A percentile compares a stretch with the other conserved stretches of the same genome.
These are phyloP conservation scores for Mariannaea elegans DNA, from an alignment of 2,329 filamentous ascomycete genomes.

Conservation along the genomic window DNA sequence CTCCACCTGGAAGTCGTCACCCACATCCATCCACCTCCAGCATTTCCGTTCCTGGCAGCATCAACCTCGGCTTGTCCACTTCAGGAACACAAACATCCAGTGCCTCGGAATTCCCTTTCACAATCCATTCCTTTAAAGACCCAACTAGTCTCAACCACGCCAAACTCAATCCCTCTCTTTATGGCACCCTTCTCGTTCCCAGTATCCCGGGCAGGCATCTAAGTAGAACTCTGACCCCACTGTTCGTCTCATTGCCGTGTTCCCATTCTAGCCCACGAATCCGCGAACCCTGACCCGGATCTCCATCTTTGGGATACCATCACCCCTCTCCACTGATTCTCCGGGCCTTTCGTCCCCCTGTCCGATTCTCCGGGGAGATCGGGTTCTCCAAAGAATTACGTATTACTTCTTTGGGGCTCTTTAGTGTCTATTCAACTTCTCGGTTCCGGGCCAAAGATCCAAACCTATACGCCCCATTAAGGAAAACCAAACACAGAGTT, in stretches of 20 bases:
- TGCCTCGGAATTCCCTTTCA: conserved; percentile 26
- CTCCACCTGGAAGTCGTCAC: too few relatives aligned
- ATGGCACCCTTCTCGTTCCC: not conserved
- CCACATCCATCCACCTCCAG: too few relatives aligned
- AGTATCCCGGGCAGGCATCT: conserved; percentile 17
- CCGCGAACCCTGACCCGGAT: not conserved
- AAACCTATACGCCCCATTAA: not conserved
- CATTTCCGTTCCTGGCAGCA: too few relatives aligned
- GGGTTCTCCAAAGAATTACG: not conserved
- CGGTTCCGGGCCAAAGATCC: not conserved
- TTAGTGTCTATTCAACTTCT: not conserved
- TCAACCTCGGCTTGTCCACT: conserved; percentile 37
- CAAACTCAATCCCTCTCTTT: not conserved
- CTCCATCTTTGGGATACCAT: too few relatives aligned
- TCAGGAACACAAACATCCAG: conserved; percentile 16
- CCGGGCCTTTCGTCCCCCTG: conserved; percentile 16
- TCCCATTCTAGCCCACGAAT: too few relatives aligned
- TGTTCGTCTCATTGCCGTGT: not conserved
- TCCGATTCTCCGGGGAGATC: not conserved
- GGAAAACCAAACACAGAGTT: too few relatives aligned
- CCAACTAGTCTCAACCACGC: not conserved
- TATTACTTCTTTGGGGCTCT: not conserved
- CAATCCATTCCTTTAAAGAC: too few relatives aligned
- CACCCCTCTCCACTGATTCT: too few relatives aligned
- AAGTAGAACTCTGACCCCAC: conserved; percentile 18